Evolutionary conservation across 108 stramenopile genomes (phyloP).

Genomic region (Nitzschia inconspicua): DNA sequence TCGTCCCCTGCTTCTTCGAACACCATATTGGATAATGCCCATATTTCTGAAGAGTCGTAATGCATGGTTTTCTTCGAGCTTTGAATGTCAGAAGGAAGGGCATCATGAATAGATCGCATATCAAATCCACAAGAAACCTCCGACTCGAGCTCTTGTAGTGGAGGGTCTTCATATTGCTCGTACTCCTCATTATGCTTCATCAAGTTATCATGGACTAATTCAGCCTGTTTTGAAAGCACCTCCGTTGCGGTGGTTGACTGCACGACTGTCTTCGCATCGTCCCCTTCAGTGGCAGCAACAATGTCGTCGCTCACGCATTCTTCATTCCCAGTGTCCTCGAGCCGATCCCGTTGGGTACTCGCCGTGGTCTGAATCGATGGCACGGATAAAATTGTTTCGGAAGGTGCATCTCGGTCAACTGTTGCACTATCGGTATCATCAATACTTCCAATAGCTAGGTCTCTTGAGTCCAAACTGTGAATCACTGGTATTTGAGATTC

Average conservation of each 20-base stretch:
- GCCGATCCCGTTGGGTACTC: neutral
- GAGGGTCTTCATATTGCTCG: constrained; percentile 14
- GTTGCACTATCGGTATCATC: too few species aligned
- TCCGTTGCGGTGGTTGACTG: neutral
- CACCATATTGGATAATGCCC: neutral
- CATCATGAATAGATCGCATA: constrained; percentile 24
- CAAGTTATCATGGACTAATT: neutral
- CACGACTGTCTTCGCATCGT: neutral
- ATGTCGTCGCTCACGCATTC: neutral
- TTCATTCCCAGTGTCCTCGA: neutral
- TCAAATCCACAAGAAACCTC: constrained; percentile 18
- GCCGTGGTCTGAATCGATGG: too few species aligned
- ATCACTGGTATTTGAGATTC: too few species aligned
- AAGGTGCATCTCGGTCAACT: too few species aligned
- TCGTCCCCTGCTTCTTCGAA: neutral
- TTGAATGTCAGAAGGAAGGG: constrained; percentile 9
- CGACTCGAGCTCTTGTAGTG: constrained; percentile 4
- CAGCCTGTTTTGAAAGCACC: neutral
- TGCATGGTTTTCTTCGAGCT: neutral
- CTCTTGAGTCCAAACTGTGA: too few species aligned
- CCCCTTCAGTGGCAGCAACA: neutral
- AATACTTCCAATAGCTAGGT: too few species aligned
- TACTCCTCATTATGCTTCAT: neutral
- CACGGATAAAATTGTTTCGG: too few species aligned
- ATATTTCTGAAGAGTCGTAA: neutral